Percentiles rank a stretch among this genome's conserved stretches.
These are phyloP conservation scores for Lyophyllum decastes DNA, from an alignment of 768 basidiomycete genomes.

Conservation along the genomic window DNA sequence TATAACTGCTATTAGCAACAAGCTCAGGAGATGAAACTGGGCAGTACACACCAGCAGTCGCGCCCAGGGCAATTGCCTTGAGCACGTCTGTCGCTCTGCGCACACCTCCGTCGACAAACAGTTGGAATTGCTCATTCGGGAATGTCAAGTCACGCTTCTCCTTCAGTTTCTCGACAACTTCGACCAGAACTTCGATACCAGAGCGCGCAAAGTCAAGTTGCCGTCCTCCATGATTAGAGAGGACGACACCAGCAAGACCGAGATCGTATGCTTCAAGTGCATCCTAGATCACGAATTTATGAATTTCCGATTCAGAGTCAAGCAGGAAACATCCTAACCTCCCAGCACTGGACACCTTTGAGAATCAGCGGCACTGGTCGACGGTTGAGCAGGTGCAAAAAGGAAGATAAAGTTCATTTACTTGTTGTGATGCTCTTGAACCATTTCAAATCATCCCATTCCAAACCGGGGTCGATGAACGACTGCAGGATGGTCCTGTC, in stretches of 20 bases:
- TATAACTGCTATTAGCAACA: slow-evolving; percentile 27
- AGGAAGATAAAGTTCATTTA: not conserved
- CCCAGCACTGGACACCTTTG: slow-evolving; percentile 90
- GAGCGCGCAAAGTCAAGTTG: slow-evolving; percentile 83
- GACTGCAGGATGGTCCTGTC: slow-evolving; percentile 45
- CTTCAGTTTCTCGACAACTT: slow-evolving; percentile 75
- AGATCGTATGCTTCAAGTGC: slow-evolving; percentile 81
- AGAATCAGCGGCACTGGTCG: slow-evolving; percentile 80
- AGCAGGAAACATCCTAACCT: slow-evolving; percentile 37
- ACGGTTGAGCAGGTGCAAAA: slow-evolving; percentile 33
- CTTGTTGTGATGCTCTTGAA: slow-evolving; percentile 80
- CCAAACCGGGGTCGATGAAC: slow-evolving; percentile 91
- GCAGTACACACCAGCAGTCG: slow-evolving; percentile 69
- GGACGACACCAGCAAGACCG: slow-evolving; percentile 73
- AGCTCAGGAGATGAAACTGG: slow-evolving; percentile 37
- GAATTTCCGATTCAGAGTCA: not conserved
- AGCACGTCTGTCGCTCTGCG: slow-evolving; percentile 87
- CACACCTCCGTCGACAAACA: slow-evolving; percentile 95
- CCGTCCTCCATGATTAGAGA: slow-evolving; percentile 87
- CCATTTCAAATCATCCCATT: slow-evolving; percentile 85
- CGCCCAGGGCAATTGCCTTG: slow-evolving; percentile 86
- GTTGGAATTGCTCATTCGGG: slow-evolving; percentile 78
- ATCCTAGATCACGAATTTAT: slow-evolving; percentile 47
- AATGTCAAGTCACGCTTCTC: slow-evolving; percentile 67
- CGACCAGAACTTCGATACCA: slow-evolving; percentile 87